Evolutionary conservation across 1,139 yeast genomes (phyloP).

Genomic region (Candida sp.): DNA sequence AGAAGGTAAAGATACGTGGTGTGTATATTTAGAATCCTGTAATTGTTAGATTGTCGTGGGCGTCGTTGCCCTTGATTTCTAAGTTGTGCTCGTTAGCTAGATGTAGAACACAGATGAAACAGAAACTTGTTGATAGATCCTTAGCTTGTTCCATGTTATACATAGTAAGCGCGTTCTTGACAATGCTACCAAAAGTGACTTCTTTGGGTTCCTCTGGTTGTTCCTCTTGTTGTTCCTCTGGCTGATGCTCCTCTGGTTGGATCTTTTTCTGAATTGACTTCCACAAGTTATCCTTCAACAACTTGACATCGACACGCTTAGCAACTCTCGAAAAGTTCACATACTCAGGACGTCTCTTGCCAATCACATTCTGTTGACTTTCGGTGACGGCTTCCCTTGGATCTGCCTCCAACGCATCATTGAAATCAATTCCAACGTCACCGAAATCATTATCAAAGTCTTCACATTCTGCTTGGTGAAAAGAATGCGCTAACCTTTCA

Average conservation of each 20-base stretch:
- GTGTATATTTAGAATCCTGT: slow-evolving; percentile 32
- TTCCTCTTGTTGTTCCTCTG: slow-evolving; percentile 12
- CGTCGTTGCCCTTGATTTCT: slow-evolving; percentile 57
- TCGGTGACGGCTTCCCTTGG: slow-evolving; percentile 14
- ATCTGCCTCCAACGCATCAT: slow-evolving; percentile 43
- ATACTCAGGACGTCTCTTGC: slow-evolving; percentile 59
- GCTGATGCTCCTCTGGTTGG: slow-evolving; percentile 8
- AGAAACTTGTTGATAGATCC: slow-evolving; percentile 87
- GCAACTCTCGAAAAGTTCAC: slow-evolving; percentile 82
- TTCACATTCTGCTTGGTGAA: slow-evolving; percentile 50
- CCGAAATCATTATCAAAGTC: slow-evolving; percentile 44
- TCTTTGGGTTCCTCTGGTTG: slow-evolving; percentile 2
- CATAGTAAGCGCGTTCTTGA: slow-evolving; percentile 53
- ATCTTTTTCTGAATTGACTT: slow-evolving; percentile 37
- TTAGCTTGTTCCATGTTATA: slow-evolving; percentile 56
- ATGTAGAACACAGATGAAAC: slow-evolving; percentile 84
- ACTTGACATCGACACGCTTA: slow-evolving; percentile 82
- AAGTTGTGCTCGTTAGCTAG: slow-evolving; percentile 90
- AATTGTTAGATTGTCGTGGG: slow-evolving; percentile 61
- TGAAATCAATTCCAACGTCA: slow-evolving; percentile 49
- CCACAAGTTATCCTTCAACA: slow-evolving; percentile 88
- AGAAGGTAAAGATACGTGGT: not conserved
- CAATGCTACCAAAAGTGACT: slow-evolving; percentile 49
- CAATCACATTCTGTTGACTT: slow-evolving; percentile 31
- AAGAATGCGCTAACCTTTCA: slow-evolving; percentile 42